These are phyloP conservation scores for Jatropha podagrica DNA, from an alignment of 441 rosid species.

Conservation along the genomic window DNA sequence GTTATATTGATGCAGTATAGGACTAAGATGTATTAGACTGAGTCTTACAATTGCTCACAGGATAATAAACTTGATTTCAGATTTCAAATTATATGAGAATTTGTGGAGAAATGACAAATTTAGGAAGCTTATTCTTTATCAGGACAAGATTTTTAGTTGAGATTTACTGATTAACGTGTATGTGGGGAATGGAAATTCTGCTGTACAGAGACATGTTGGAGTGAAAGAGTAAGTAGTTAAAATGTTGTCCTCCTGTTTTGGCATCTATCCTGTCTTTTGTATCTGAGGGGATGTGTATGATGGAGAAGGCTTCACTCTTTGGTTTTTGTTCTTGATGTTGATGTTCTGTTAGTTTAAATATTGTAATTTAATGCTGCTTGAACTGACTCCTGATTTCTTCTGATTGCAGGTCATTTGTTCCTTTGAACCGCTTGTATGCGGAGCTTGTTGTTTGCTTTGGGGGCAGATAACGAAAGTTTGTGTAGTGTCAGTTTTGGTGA, in stretches of 20 bases:
- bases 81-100: neutral
- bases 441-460: constrained; percentile 22
- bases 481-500: constrained; percentile 12
- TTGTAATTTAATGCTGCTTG: neutral
- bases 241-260: too few species aligned
- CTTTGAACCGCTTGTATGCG: constrained; percentile 3
- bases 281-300: too few species aligned
- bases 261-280: too few species aligned
- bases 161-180: neutral
- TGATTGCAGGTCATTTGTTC: constrained; percentile 34
- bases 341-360: neutral
- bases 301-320: too few species aligned
- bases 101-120: neutral
- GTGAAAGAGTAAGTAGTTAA: too few species aligned
- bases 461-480: constrained; percentile 26
- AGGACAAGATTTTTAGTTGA: neutral
- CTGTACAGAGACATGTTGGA: neutral
- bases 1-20: neutral
- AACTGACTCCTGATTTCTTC: constrained; percentile 5
- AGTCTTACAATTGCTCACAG: neutral
- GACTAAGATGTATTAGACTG: neutral
- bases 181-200: neutral
- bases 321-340: neutral
- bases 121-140: neutral
- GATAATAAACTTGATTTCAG: neutral